Evolutionary conservation across 176 grass and related monocot genomes (phyloP).

Genomic region (Musa schizocarpa): DNA sequence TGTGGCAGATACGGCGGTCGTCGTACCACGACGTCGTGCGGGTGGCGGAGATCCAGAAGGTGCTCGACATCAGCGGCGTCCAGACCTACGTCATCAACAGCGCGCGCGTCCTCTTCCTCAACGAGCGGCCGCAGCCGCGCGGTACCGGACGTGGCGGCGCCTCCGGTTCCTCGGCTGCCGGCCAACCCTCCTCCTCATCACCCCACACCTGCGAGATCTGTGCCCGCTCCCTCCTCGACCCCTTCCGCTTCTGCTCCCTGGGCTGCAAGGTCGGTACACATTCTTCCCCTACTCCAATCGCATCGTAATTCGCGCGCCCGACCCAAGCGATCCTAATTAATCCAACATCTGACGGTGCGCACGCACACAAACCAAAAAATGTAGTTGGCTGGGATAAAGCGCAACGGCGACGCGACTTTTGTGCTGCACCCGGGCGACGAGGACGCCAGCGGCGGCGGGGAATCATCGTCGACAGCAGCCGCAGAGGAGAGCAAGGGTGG

Average conservation of each 20-base stretch:
- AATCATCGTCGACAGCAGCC: neutral
- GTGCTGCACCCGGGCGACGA: neutral
- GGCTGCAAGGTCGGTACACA: constrained; percentile 47
- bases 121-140: constrained; percentile 67
- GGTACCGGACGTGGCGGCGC: constrained; percentile 28
- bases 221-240: constrained; percentile 46
- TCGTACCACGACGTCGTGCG: constrained; percentile 80
- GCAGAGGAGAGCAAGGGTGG: neutral
- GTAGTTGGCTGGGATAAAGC: constrained; percentile 60
- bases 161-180: constrained; percentile 32
- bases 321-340: neutral
- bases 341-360: neutral
- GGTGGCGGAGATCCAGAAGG: constrained; percentile 56
- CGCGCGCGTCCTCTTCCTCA: constrained; percentile 76
- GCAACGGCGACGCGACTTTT: constrained; percentile 23
- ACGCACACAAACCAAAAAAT: neutral
- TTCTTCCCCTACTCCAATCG: neutral
- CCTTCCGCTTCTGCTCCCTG: constrained; percentile 41
- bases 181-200: constrained; percentile 6
- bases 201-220: constrained; percentile 82
- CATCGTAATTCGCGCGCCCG: neutral
- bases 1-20: constrained; percentile 51
- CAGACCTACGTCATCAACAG: constrained; percentile 96
- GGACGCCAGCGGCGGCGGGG: neutral
- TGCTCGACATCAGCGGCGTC: constrained; percentile 60